Evolutionary conservation across 163 green algal genomes (phyloP).

Genomic region (Prototheca wickerhamii): DNA sequence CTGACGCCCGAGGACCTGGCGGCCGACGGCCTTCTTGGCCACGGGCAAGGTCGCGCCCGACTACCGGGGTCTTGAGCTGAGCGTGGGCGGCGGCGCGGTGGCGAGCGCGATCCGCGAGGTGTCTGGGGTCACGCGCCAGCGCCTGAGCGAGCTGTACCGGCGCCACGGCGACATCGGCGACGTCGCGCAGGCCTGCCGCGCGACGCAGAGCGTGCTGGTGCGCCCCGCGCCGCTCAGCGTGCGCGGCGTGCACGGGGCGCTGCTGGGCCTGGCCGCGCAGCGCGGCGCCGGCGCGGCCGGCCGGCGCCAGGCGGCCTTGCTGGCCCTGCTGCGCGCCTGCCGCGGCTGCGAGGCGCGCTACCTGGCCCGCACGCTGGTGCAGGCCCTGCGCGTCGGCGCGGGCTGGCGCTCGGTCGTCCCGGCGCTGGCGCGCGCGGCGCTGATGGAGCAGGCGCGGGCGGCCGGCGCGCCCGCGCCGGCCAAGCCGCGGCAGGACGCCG

Average conservation of each 20-base stretch:
- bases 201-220: conserved; percentile 46
- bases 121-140: conserved; percentile 28
- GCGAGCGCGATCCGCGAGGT: conserved; percentile 32
- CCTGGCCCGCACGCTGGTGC: conserved; percentile 66
- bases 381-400: conserved; percentile 63
- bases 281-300: conserved; percentile 25
- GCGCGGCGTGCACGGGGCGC: conserved; percentile 40
- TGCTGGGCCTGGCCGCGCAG: conserved; percentile 48
- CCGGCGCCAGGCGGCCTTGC: conserved; percentile 42
- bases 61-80: conserved; percentile 50
- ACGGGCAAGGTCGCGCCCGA: conserved; percentile 60
- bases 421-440: conserved; percentile 47
- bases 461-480: background rate
- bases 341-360: conserved; percentile 62
- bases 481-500: conserved; percentile 43
- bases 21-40: conserved; percentile 41
- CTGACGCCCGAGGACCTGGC: conserved; percentile 39
- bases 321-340: conserved; percentile 43
- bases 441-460: conserved; percentile 31
- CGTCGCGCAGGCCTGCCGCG: conserved; percentile 39
- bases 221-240: conserved; percentile 52
- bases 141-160: conserved; percentile 58
- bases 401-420: conserved; percentile 69
- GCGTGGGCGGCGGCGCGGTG: conserved; percentile 47
- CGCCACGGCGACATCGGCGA: conserved; percentile 69